phyloP scores from a whole-genome alignment of 2,329 filamentous ascomycete genomes.

The Neonectria coccinea region DNA sequence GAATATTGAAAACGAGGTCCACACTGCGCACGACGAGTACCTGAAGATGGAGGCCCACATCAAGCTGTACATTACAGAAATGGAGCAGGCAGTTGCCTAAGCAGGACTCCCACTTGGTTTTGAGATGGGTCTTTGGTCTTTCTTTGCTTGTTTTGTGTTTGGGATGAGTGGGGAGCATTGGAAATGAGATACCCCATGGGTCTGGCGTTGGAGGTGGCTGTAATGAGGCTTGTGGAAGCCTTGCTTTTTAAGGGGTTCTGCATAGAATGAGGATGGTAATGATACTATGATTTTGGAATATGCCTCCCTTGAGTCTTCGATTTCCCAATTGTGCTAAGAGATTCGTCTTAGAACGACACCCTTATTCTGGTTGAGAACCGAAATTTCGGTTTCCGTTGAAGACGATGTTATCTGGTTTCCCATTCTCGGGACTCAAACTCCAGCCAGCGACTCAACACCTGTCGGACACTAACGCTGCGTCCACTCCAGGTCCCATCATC shows the following conservation, averaged over 20 bases:
- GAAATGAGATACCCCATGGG: conserved; percentile 53
- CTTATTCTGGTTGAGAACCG: background rate
- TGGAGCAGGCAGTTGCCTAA: conserved; percentile 84
- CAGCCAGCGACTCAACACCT: conserved; percentile 76
- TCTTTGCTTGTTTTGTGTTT: conserved; percentile 28
- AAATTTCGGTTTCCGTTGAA: background rate
- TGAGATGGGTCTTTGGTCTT: background rate
- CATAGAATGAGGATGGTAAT: conserved; percentile 25
- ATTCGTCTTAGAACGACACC: background rate
- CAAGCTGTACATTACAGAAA: conserved; percentile 97
- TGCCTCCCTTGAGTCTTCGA: conserved; percentile 1
- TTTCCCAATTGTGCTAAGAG: background rate
- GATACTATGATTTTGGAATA: conserved; percentile 18
- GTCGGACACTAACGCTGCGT: conserved; percentile 67
- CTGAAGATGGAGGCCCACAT: conserved; percentile 98
- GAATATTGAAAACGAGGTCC: conserved; percentile 94
- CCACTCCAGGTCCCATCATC: conserved; percentile 68
- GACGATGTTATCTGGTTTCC: background rate
- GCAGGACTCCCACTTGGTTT: background rate
- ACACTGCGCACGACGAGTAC: conserved; percentile 91
- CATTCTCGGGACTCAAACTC: conserved; percentile 31
- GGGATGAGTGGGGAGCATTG: conserved; percentile 30
- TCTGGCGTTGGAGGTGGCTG: conserved; percentile 52
- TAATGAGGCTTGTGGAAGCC: conserved; percentile 35
- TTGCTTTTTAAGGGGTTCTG: conserved; percentile 22